Conservation (phyloP, 2,329 filamentous ascomycete genomes). For the Purpureocillium takamizusanense region DNA sequence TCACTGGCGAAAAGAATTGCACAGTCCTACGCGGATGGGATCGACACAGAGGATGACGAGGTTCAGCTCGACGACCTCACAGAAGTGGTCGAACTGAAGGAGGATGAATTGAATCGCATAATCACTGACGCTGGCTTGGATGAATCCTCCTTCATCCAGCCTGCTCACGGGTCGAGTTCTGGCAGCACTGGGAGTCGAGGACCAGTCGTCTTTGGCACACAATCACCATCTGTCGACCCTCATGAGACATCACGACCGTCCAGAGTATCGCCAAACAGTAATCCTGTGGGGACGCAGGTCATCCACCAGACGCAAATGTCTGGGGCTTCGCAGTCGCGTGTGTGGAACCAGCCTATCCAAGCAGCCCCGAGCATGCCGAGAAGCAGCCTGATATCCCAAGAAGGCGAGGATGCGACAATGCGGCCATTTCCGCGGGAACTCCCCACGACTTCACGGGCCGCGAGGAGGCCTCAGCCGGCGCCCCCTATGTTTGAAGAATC, state of each 20-base stretch:
- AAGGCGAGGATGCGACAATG: slow-evolving; percentile 10
- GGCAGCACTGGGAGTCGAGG: slow-evolving; percentile 7
- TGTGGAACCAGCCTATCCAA: slow-evolving; percentile 13
- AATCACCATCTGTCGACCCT: slow-evolving; percentile 21
- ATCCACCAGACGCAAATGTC: slow-evolving; percentile 43
- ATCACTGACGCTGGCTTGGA: slow-evolving; percentile 38
- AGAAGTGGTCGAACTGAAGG: slow-evolving; percentile 32
- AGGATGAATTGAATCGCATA: slow-evolving; percentile 28
- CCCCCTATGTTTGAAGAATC: neutral
- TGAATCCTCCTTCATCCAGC: slow-evolving; percentile 13
- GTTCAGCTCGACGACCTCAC: slow-evolving; percentile 37
- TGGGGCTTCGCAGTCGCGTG: slow-evolving; percentile 11
- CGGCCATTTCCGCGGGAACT: slow-evolving; percentile 17
- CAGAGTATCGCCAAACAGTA: slow-evolving; percentile 19
- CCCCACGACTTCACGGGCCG: slow-evolving; percentile 2
- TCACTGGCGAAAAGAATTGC: slow-evolving; percentile 36
- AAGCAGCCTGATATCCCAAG: slow-evolving; percentile 15
- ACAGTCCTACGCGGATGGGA: slow-evolving; percentile 39
- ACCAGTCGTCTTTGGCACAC: slow-evolving; percentile 34
- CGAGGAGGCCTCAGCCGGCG: neutral
- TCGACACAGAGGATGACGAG: slow-evolving; percentile 45
- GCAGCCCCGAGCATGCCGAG: slow-evolving; percentile 9
- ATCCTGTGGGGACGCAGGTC: slow-evolving; percentile 33
- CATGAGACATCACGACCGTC: slow-evolving; percentile 23
- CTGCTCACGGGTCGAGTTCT: neutral